These are phyloP conservation scores for Vinca minor DNA, from an alignment of 257 asterid species.

Conservation along the genomic window DNA sequence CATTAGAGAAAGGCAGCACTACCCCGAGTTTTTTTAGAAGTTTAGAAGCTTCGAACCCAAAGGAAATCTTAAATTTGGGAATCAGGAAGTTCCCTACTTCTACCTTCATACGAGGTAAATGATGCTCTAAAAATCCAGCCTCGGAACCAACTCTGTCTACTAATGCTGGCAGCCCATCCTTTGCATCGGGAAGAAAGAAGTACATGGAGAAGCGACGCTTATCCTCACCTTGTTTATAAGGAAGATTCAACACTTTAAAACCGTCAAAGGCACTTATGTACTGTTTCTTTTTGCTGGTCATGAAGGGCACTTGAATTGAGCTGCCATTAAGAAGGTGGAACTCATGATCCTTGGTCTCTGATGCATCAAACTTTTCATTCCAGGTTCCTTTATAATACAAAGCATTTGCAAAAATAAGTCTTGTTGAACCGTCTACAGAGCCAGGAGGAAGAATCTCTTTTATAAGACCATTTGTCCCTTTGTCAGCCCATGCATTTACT, in stretches of 20 bases:
- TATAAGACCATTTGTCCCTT: slow-evolving; percentile 15
- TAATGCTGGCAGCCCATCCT: slow-evolving; percentile 16
- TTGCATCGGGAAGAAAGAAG: slow-evolving; percentile 19
- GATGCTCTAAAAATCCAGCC: slow-evolving; percentile 15
- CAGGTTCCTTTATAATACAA: slow-evolving; percentile 11
- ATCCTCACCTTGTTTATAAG: slow-evolving; percentile 18
- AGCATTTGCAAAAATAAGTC: slow-evolving; percentile 13
- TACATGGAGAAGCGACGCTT: slow-evolving; percentile 18
- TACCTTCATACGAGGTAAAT: slow-evolving; percentile 10
- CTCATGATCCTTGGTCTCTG: slow-evolving; percentile 10
- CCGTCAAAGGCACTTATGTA: slow-evolving; percentile 8
- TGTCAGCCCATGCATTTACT: slow-evolving; percentile 17
- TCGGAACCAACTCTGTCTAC: slow-evolving; percentile 14
- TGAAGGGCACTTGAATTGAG: slow-evolving; percentile 8
- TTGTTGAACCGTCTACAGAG: background rate
- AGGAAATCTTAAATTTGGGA: slow-evolving; percentile 32
- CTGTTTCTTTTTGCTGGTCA: slow-evolving; percentile 15
- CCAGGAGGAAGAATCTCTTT: slow-evolving; percentile 15
- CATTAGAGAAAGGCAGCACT: slow-evolving; percentile 27
- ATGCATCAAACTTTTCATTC: slow-evolving; percentile 10
- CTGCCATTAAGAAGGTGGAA: slow-evolving; percentile 11
- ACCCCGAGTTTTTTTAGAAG: slow-evolving; percentile 27
- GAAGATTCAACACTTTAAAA: slow-evolving; percentile 17
- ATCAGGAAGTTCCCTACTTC: slow-evolving; percentile 21
- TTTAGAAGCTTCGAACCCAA: slow-evolving; percentile 35